Conservation (phyloP, 2,329 filamentous ascomycete genomes). For the Macroventuria anomochaeta region DNA sequence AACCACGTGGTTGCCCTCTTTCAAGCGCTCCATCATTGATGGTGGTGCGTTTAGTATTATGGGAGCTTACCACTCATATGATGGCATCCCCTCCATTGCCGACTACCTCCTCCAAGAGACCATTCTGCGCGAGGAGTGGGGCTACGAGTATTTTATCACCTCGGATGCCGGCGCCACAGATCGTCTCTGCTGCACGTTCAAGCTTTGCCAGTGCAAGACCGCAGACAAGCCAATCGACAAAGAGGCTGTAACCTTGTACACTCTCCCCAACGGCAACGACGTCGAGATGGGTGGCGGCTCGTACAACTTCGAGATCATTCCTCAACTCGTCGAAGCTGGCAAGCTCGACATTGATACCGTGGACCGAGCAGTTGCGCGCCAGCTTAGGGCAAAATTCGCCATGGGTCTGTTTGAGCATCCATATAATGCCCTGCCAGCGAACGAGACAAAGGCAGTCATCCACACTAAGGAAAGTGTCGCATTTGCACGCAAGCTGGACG, state of each 20-base stretch:
- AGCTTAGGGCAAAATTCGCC: conserved; percentile 72
- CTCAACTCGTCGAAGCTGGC: conserved; percentile 66
- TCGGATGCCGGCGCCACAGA: conserved; percentile 75
- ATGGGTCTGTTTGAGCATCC: conserved; percentile 75
- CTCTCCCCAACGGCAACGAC: conserved; percentile 72
- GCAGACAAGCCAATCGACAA: conserved; percentile 63
- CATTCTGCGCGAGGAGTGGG: conserved; percentile 75
- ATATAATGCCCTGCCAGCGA: conserved; percentile 64
- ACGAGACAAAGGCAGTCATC: conserved; percentile 64
- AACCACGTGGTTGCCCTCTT: conserved; percentile 63
- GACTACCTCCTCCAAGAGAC: conserved; percentile 68
- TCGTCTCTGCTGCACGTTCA: conserved; percentile 68
- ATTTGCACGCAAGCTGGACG: conserved; percentile 69
- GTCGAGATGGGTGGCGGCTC: conserved; percentile 79
- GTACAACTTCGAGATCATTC: conserved; percentile 71
- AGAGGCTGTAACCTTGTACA: conserved; percentile 67
- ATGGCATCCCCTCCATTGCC: conserved; percentile 72
- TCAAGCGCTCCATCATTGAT: conserved; percentile 75
- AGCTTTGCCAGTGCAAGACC: conserved; percentile 62
- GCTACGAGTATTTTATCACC: conserved; percentile 71
- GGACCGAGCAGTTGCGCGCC: conserved; percentile 69
- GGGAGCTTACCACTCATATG: conserved; percentile 77
- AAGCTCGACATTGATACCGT: conserved; percentile 65
- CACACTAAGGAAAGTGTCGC: conserved; percentile 66
- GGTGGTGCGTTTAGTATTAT: conserved; percentile 72